These are phyloP conservation scores for Diplodia scrobiculata DNA, from an alignment of 2,329 filamentous ascomycete species.

Conservation along the genomic window DNA sequence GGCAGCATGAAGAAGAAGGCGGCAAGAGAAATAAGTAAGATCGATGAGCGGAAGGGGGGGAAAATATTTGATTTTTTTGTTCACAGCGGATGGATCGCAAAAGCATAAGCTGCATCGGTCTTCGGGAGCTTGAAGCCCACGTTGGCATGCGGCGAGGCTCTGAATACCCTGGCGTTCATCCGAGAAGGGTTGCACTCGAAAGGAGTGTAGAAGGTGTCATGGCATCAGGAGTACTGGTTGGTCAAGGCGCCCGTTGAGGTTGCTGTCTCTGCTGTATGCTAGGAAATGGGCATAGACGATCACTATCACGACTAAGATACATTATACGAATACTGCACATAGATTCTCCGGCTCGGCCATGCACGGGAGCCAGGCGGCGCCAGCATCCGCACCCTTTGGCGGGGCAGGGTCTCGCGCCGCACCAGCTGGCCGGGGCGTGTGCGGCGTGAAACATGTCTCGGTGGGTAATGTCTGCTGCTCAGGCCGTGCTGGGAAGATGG, in stretches of 20 bases:
- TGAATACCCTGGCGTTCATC: slow-evolving; percentile 30
- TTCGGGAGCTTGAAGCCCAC: neutral
- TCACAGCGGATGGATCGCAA: slow-evolving; percentile 86
- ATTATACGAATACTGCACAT: neutral
- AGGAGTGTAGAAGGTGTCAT: neutral
- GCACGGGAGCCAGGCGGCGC: neutral
- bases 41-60: slow-evolving; percentile 82
- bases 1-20: slow-evolving; percentile 92
- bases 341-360: neutral
- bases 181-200: slow-evolving; percentile 1
- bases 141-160: slow-evolving; percentile 15
- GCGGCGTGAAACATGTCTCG: slow-evolving; percentile 22
- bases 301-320: slow-evolving; percentile 19
- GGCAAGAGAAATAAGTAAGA: slow-evolving; percentile 78
- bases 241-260: slow-evolving; percentile 1
- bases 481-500: neutral
- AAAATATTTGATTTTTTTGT: slow-evolving; percentile 95
- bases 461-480: slow-evolving; percentile 13
- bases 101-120: slow-evolving; percentile 57
- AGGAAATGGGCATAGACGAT: slow-evolving; percentile 24
- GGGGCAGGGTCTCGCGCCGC: neutral
- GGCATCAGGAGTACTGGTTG: slow-evolving; percentile 17
- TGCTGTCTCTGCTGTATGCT: slow-evolving; percentile 8
- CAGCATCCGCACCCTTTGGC: neutral
- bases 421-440: neutral